Evolutionary conservation across 441 rosid genomes (phyloP).

Genomic region (Populus hybrid): DNA sequence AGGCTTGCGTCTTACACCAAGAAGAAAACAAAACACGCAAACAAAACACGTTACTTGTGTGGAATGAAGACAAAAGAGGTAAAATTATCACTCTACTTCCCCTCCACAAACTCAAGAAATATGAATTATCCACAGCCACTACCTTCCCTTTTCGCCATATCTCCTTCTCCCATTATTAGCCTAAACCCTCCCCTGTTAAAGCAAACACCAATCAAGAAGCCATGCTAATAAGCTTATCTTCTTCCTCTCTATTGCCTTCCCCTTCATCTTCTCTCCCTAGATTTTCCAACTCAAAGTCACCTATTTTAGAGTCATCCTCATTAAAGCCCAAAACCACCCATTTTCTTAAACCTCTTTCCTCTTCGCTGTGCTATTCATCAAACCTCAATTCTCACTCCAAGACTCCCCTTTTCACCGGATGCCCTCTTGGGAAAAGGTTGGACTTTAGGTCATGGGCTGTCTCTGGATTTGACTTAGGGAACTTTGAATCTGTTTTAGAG

Average conservation of each 20-base stretch:
- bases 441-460: conserved; percentile 46
- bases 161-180: conserved; percentile 19
- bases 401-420: conserved; percentile 29
- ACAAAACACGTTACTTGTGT: conserved; percentile 44
- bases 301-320: conserved; percentile 30
- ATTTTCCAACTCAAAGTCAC: conserved; percentile 28
- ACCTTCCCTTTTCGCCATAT: conserved; percentile 13
- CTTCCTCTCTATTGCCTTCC: conserved; percentile 34
- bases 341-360: conserved; percentile 38
- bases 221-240: conserved; percentile 62
- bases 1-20: no score
- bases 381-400: conserved; percentile 26
- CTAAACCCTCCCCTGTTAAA: conserved; percentile 1
- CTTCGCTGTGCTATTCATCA: conserved; percentile 20
- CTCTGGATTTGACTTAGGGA: conserved; percentile 65
- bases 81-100: conserved; percentile 33
- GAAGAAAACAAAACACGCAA: neutral
- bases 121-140: conserved; percentile 38
- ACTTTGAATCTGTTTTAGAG: conserved; percentile 68
- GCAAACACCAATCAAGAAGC: conserved; percentile 8
- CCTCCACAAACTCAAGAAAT: conserved; percentile 46
- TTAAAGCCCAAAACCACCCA: conserved; percentile 31
- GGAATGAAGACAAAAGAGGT: conserved; percentile 15
- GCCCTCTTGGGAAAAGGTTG: conserved; percentile 28
- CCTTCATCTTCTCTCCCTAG: conserved; percentile 30